Evolutionary conservation across 331 rosid genomes (phyloP).

Genomic region (Erythrophleum ivorense): DNA sequence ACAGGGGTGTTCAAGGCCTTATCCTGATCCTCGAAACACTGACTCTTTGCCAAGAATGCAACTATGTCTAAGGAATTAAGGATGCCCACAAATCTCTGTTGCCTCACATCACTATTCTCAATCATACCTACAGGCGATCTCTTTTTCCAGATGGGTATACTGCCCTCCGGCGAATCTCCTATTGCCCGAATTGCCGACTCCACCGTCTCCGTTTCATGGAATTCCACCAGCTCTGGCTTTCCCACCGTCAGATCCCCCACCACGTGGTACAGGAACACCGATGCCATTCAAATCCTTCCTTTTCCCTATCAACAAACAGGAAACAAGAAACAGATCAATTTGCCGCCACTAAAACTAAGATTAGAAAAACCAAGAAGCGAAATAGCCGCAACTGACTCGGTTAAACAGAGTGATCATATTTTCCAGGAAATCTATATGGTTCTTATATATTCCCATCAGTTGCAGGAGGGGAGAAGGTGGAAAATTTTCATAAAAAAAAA

Average conservation of each 20-base stretch:
- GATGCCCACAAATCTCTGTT: constrained; percentile 89
- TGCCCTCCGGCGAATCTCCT: constrained; percentile 85
- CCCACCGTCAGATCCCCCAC: constrained; percentile 99
- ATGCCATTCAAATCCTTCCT: constrained; percentile 64
- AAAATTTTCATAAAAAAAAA: neutral
- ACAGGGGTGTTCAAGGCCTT: constrained; percentile 80
- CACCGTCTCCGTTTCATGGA: constrained; percentile 77
- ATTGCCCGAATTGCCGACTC: constrained; percentile 82
- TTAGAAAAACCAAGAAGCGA: neutral
- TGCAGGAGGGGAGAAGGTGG: neutral
- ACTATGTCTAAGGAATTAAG: constrained; percentile 91
- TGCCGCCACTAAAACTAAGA: neutral
- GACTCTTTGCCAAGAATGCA: constrained; percentile 73
- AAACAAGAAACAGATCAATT: constrained; percentile 18
- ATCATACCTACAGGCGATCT: constrained; percentile 54
- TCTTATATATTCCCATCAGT: constrained; percentile 5
- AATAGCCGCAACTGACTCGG: neutral
- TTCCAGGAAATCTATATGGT: constrained; percentile 4
- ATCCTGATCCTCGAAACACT: constrained; percentile 80
- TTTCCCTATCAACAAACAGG: neutral
- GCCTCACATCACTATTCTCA: constrained; percentile 85
- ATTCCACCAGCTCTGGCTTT: constrained; percentile 95
- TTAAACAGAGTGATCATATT: constrained; percentile 1
- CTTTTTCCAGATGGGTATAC: constrained; percentile 88
- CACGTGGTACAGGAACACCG: constrained; percentile 92